Conservation (phyloP, 139 green algal species). For the Chlamydomonas incerta region DNA sequence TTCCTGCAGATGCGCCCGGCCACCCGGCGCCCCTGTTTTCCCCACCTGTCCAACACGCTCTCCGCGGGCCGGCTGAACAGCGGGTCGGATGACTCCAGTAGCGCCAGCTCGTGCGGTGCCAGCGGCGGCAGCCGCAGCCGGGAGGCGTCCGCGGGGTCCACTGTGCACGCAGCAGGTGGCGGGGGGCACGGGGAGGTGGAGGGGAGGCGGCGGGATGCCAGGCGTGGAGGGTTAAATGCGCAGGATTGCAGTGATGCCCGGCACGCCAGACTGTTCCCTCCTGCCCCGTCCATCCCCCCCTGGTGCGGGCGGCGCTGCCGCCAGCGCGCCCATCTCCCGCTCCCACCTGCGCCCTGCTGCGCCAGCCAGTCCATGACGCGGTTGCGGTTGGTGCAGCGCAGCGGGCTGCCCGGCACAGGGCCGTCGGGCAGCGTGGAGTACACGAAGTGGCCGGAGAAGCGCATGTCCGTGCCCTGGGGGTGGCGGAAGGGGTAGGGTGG, state of each 20-base stretch:
- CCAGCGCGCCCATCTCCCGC: no score
- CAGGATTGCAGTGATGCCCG: no score
- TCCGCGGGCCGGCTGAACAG: slow-evolving; percentile 34
- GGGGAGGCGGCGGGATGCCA: no score
- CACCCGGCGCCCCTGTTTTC: no score
- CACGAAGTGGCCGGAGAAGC: slow-evolving; percentile 67
- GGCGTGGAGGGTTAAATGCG: no score
- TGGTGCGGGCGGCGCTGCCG: no score
- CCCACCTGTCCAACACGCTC: slow-evolving; percentile 26
- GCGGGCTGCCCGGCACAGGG: slow-evolving; percentile 46
- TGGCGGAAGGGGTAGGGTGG: no score
- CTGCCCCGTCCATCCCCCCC: no score
- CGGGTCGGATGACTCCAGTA: slow-evolving; percentile 43
- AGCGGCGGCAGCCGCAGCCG: slow-evolving; percentile 41
- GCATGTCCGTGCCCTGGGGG: slow-evolving; percentile 57
- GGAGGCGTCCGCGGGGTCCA: slow-evolving; percentile 39
- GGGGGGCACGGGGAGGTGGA: not conserved
- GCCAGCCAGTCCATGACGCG: slow-evolving; percentile 65
- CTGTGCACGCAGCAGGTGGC: not conserved
- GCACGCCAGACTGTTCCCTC: no score
- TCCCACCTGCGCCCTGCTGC: slow-evolving; percentile 37
- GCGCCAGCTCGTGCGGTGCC: slow-evolving; percentile 22
- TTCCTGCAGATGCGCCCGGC: no score
- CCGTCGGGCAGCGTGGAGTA: slow-evolving; percentile 55
- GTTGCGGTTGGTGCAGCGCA: slow-evolving; percentile 66